These are phyloP conservation scores for Yamadazyma laniorum DNA, from an alignment of 805 yeast species.

Conservation along the genomic window DNA sequence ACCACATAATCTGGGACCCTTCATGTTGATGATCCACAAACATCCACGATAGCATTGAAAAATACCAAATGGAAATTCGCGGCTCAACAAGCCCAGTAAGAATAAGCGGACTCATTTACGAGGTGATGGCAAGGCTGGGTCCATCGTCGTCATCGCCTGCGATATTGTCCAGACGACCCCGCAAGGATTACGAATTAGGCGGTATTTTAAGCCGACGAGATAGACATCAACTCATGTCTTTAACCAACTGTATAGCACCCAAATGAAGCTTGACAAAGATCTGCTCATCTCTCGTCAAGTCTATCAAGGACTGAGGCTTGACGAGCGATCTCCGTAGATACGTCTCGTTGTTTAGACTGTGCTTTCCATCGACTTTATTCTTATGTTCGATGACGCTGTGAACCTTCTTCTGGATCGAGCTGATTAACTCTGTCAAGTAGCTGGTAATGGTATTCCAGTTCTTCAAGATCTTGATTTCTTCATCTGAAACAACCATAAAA, in stretches of 20 bases:
- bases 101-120: not conserved
- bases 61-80: no score
- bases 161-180: no score
- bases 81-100: no score
- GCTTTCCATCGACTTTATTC: slow-evolving; percentile 5
- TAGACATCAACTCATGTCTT: slow-evolving; percentile 14
- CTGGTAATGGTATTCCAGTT: slow-evolving; percentile 53
- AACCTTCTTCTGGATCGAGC: slow-evolving; percentile 30
- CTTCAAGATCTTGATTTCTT: slow-evolving; percentile 49
- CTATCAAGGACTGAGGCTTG: slow-evolving; percentile 54
- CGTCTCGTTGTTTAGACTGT: slow-evolving; percentile 41
- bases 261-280: slow-evolving; percentile 59
- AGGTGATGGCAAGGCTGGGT: no score
- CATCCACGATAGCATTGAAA: no score
- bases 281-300: slow-evolving; percentile 52
- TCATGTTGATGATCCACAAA: no score
- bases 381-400: slow-evolving; percentile 11
- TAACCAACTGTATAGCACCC: slow-evolving; percentile 58
- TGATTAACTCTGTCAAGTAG: slow-evolving; percentile 27
- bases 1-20: no score
- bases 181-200: no score
- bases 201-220: no score
- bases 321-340: slow-evolving; percentile 58
- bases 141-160: no score
- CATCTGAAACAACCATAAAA: slow-evolving; percentile 54